Evolutionary conservation across 257 asterid genomes (phyloP), one percentile per base, ranked within the genome.

Genomic region (Plantago major): DNA sequence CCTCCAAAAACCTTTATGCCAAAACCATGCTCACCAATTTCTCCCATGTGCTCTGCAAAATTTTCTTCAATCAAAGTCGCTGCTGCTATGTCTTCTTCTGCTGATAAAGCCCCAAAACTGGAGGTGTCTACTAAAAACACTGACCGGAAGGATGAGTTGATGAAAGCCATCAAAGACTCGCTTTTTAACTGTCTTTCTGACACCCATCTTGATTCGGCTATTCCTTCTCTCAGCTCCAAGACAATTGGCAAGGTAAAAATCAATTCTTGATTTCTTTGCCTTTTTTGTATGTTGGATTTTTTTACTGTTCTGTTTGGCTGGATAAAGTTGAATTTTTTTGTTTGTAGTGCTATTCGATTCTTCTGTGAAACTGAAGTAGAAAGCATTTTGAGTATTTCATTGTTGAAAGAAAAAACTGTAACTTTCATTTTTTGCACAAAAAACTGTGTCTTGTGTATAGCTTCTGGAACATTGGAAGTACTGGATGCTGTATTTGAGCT

Each of bases 211-310:
- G 84, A 86, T 80, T 73, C 56, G 19, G 81, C 88, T 12, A 81
- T 92, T 54, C 88, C 96, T 46, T 78, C 75, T 53, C 89, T 92
- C 71, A 70, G 72, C 12, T 84, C 94, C 74, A 92, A 89, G 74
- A 79, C 79, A 71, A 71, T 87, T 72, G 99, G 99, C 82, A 89
- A 92, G 96, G 99, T 92, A 46, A 56, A 19, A n/a, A 1, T 42
- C 4, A 19, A 10, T 60, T 22, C 10, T 57, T 7, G 9, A 13
- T 4, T 6, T 14, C 28, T 3, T 22, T 59, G 15, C 2, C 10
- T 10, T 16, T 42, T 37, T n/a, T 10, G 48, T 44, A 44, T 44
- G 12, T 46, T n/a, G 16, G 46, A 15, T 10, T 64, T 44, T 42
- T 4, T 0, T 4, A 1, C 3, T 10, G 14, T 13, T 46, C 8